Base-by-base conservation (phyloP, 805 yeast genomes). In the Ogataea pilisensis region DNA sequence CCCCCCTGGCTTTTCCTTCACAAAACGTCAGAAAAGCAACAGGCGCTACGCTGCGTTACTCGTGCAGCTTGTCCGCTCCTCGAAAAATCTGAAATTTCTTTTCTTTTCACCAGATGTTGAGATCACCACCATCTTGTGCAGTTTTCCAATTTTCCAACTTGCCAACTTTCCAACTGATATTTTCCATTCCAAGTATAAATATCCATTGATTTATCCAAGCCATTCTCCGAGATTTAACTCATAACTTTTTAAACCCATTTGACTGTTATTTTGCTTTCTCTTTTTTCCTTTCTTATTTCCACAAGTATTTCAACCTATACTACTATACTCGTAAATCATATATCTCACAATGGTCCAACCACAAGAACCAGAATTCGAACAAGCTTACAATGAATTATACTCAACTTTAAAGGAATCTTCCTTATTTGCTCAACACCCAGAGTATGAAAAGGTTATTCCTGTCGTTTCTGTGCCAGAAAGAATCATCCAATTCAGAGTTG, bases 331-430 rank as follows among this genome's bases (percentile, higher is more conserved):
- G n/a, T n/a, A n/a, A n/a, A n/a, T n/a, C n/a, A n/a, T n/a, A n/a
- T n/a, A n/a, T n/a, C n/a, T n/a, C 37, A 54, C 38, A 69, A 80
- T 82, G 88, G 86, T 76, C 73, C 80, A 79, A 68, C 90, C 95
- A 54, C 74, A 76, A 72, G 98, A 91, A 77, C 98, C 99, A 56
- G 99, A 91, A 82, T 91, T 91, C 75, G 90, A 90, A 72, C 99
- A 91, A 80, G 99, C 99, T 59, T 88, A 85, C 81, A 76, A 85
- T 71, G 99, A 91, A 78, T 80, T 91, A 59, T 78, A 81, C 62
- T 72, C 85, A 51, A 90, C 97, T 47, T 75, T 93, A 58, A 80
- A 85, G 69, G 95, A 86, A 70, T 91, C 98, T 34, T 85, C 95
- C 52, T 75, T 91, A 50, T 91, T 93, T 75, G 72, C 77, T 55